phyloP scores from a whole-genome alignment of 495 filamentous ascomycete genomes.

The Hamigera avellanea region DNA sequence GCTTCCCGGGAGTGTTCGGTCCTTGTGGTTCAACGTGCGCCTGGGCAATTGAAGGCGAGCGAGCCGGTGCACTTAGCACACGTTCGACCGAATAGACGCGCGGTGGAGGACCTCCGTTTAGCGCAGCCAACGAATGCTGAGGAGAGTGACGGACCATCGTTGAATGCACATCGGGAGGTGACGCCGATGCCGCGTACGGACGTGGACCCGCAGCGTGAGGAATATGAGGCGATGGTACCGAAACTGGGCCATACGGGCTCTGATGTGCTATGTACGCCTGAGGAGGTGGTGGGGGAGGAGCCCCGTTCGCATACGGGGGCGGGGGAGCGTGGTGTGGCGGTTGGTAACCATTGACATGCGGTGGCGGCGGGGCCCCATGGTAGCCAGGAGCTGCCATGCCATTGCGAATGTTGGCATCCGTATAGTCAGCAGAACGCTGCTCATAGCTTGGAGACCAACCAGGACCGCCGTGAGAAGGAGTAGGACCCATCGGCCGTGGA shows the following conservation, averaged over 20 bases:
- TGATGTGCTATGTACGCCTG: conserved; percentile 28
- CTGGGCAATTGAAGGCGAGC: conserved; percentile 27
- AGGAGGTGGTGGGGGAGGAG: conserved; percentile 29
- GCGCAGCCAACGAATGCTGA: conserved; percentile 24
- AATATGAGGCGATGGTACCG: conserved; percentile 28
- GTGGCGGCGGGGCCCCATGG: conserved; percentile 13
- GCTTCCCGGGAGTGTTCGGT: conserved; percentile 20
- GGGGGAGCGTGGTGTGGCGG: conserved; percentile 19
- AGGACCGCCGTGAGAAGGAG: conserved; percentile 16
- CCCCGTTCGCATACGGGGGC: conserved; percentile 18
- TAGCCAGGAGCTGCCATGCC: conserved; percentile 23
- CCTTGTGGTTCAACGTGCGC: conserved; percentile 24
- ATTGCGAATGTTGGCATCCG: conserved; percentile 19
- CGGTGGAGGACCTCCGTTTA: conserved; percentile 26
- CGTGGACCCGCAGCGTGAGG: conserved; percentile 25
- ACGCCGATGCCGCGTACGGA: conserved; percentile 33
- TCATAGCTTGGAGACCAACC: conserved; percentile 27
- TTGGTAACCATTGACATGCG: conserved; percentile 23
- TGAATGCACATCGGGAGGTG: conserved; percentile 32
- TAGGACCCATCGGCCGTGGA: conserved; percentile 18
- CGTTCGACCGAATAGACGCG: conserved; percentile 26
- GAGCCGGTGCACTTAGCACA: conserved; percentile 21
- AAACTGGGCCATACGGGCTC: conserved; percentile 29
- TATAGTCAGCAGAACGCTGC: conserved; percentile 16
- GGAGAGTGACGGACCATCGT: conserved; percentile 33